A percentile compares a stretch with the other conserved stretches of the same genome.
Evolutionary conservation across 495 filamentous ascomycete species (phyloP).

Genomic region (Xylaria castorea): DNA sequence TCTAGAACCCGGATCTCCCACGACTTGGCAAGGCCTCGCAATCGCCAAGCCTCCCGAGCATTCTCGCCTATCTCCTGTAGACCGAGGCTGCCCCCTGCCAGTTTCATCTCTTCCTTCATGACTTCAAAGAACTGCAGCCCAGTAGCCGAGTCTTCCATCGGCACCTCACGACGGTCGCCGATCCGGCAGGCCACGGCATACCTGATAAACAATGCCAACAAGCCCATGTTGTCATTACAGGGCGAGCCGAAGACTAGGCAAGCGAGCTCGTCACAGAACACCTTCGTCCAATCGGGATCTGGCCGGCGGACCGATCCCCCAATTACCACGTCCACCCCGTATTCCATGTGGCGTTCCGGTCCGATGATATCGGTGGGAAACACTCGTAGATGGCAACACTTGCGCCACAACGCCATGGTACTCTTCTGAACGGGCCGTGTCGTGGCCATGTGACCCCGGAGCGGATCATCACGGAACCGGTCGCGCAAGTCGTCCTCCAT

Average conservation of each 20-base stretch:
- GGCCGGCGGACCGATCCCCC: background rate
- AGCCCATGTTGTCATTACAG: background rate
- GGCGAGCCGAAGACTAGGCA: background rate
- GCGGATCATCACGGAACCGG: background rate
- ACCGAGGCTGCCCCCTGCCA: no score
- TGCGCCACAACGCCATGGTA: background rate
- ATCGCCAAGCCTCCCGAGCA: no score
- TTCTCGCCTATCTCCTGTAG: no score
- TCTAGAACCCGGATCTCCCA: no score
- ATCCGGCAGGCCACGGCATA: background rate
- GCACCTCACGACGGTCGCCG: background rate
- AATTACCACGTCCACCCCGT: background rate
- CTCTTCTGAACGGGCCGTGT: background rate
- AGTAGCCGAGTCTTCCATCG: no score
- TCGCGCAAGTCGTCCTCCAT: background rate
- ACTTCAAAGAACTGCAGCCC: no score
- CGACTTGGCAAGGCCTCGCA: no score
- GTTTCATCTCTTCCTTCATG: no score
- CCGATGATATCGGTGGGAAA: slow-evolving; percentile 4
- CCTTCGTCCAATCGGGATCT: no score
- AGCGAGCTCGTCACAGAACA: no score
- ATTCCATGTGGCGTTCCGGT: background rate
- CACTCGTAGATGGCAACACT: background rate
- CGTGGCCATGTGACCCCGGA: background rate
- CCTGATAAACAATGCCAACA: background rate